These are phyloP conservation scores for Carex myosuroides DNA, from an alignment of 176 grass and related monocot genomes.

Conservation along the genomic window DNA sequence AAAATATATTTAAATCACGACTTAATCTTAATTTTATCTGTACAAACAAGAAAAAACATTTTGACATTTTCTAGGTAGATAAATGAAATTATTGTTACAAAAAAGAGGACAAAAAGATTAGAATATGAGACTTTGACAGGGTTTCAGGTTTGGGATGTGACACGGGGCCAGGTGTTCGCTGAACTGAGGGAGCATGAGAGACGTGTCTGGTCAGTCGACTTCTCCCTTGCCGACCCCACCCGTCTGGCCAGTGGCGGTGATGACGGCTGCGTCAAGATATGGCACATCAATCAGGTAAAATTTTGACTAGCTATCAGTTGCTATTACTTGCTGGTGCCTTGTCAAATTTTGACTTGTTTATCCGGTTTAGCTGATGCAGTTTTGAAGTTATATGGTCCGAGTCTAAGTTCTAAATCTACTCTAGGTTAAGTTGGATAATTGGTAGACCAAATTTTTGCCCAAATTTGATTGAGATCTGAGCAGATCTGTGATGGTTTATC, in stretches of 20 bases:
- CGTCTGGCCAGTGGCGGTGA: conserved; percentile 91
- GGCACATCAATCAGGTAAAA: conserved; percentile 99
- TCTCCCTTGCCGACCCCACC: conserved; percentile 88
- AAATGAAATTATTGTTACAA: not conserved
- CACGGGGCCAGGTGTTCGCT: conserved; percentile 79
- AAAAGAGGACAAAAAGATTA: not conserved
- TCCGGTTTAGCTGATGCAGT: not conserved
- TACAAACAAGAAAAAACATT: not conserved
- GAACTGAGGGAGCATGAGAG: conserved; percentile 98
- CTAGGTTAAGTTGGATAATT: not conserved
- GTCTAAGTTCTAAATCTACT: not conserved
- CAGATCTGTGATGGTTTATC: not conserved
- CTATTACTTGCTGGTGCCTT: not conserved
- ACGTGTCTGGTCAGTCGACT: conserved; percentile 95
- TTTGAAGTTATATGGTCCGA: not conserved
- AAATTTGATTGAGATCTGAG: not conserved
- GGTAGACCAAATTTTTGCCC: not conserved
- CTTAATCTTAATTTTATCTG: not conserved
- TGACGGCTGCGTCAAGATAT: conserved; percentile 93
- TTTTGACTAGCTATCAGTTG: not conserved
- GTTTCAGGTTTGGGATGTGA: conserved; percentile 91
- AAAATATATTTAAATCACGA: not conserved
- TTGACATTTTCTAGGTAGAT: not conserved
- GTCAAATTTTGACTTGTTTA: not conserved
- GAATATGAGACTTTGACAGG: conserved; percentile 21